Evolutionary conservation across 78 protist species (phyloP).

Genomic region (Acrasis kona): DNA sequence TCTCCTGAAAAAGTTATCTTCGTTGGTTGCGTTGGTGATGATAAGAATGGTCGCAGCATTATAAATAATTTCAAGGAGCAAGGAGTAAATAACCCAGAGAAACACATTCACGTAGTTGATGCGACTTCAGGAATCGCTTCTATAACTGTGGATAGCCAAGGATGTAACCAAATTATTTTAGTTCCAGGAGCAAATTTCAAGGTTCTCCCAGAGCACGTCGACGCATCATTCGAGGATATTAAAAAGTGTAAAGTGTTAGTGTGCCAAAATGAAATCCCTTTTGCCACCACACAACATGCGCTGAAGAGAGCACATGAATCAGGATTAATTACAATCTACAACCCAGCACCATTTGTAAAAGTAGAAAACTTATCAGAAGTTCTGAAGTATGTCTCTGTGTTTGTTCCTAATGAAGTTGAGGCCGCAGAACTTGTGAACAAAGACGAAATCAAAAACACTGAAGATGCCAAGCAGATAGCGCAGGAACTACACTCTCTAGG

Average conservation of each 20-base stretch:
- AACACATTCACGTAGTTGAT: not conserved
- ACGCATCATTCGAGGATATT: not conserved
- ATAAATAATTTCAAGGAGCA: not conserved
- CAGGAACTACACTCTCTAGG: not conserved
- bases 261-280: conserved; percentile 20
- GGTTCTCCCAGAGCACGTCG: not conserved
- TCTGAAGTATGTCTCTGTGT: not conserved
- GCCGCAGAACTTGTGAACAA: conserved; percentile 2
- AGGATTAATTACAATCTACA: conserved; percentile 6
- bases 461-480: not conserved
- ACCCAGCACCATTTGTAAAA: conserved; percentile 26
- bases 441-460: not conserved
- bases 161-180: conserved; percentile 24
- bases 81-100: not conserved
- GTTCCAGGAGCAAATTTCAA: conserved; percentile 1
- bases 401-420: conserved; percentile 30
- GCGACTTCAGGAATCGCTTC: conserved; percentile 25
- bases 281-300: conserved; percentile 7
- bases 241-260: not conserved
- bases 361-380: not conserved
- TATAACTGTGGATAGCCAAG: conserved; percentile 17
- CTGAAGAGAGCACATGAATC: not conserved
- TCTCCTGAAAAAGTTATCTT: not conserved
- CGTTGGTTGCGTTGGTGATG: conserved; percentile 21
- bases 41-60: conserved; percentile 3